phyloP scores from a whole-genome alignment of 768 basidiomycete genomes.

The Amanita muscaria region DNA sequence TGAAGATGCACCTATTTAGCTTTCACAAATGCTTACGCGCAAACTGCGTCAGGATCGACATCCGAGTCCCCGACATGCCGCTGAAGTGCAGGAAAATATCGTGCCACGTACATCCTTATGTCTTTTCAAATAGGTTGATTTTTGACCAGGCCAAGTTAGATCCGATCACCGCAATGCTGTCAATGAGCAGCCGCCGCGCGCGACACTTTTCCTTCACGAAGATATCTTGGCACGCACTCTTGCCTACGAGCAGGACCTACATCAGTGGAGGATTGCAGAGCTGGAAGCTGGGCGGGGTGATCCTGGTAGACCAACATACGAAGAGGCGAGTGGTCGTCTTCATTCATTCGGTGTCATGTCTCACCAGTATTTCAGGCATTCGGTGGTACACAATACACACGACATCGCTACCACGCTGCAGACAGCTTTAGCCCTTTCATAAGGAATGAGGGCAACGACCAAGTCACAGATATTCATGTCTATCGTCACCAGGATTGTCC shows the following conservation, averaged over 20 bases:
- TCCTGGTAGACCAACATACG: slow-evolving; percentile 9
- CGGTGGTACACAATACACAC: slow-evolving; percentile 1
- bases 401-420: neutral
- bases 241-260: slow-evolving; percentile 12
- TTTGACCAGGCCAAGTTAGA: slow-evolving; percentile 6
- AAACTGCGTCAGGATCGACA: slow-evolving; percentile 11
- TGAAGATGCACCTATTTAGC: slow-evolving; percentile 9
- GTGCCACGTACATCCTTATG: slow-evolving; percentile 11
- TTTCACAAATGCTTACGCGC: slow-evolving; percentile 11
- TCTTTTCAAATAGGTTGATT: slow-evolving; percentile 2
- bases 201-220: slow-evolving; percentile 13
- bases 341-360: slow-evolving; percentile 1
- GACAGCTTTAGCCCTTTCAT: neutral
- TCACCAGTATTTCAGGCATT: slow-evolving; percentile 8
- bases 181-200: neutral
- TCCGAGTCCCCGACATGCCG: slow-evolving; percentile 10
- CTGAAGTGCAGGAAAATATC: slow-evolving; percentile 13
- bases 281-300: slow-evolving; percentile 10
- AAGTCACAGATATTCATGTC: neutral
- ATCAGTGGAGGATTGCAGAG: slow-evolving; percentile 11
- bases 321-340: slow-evolving; percentile 7
- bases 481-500: slow-evolving; percentile 9
- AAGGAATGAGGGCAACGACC: neutral
- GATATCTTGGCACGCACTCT: slow-evolving; percentile 12
- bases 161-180: neutral